A percentile compares a stretch with the other conserved stretches of the same genome.
Evolutionary conservation across 2,329 filamentous ascomycete genomes (phyloP).

Genomic region (Chrysoporthe puriensis): DNA sequence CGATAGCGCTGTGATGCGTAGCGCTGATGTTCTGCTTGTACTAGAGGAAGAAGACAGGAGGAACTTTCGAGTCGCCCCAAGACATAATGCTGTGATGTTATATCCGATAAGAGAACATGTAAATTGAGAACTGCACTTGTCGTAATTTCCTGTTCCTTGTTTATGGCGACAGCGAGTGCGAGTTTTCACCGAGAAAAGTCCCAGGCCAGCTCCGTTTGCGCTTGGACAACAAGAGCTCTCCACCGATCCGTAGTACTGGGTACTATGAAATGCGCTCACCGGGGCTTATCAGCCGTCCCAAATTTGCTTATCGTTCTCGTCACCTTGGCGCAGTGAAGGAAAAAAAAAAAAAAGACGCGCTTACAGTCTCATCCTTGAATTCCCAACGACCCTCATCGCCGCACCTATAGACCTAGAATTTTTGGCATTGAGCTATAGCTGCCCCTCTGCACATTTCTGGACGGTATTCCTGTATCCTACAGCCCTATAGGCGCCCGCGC

Average conservation of each 20-base stretch:
- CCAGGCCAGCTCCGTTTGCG: not conserved
- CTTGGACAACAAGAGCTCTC: not conserved
- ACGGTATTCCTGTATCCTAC: not conserved
- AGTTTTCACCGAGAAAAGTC: not conserved
- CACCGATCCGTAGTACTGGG: too few species aligned
- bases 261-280: not conserved
- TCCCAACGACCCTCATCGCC: constrained; percentile 12
- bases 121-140: too few species aligned
- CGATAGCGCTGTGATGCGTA: not conserved
- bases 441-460: not conserved
- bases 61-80: not conserved
- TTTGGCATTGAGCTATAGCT: constrained; percentile 1
- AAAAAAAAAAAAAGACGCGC: constrained; percentile 24
- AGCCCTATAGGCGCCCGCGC: constrained; percentile 4
- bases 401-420: not conserved
- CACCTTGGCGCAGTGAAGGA: not conserved
- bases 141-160: not conserved
- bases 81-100: not conserved
- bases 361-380: constrained; percentile 22
- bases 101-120: too few species aligned
- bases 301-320: constrained; percentile 1
- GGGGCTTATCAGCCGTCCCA: not conserved
- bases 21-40: not conserved
- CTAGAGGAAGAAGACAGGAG: not conserved
- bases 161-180: not conserved